Evolutionary conservation across 2,329 filamentous ascomycete species (phyloP), one percentile per base, ranked within the genome.

Genomic region (Arthrinium phaeospermum): DNA sequence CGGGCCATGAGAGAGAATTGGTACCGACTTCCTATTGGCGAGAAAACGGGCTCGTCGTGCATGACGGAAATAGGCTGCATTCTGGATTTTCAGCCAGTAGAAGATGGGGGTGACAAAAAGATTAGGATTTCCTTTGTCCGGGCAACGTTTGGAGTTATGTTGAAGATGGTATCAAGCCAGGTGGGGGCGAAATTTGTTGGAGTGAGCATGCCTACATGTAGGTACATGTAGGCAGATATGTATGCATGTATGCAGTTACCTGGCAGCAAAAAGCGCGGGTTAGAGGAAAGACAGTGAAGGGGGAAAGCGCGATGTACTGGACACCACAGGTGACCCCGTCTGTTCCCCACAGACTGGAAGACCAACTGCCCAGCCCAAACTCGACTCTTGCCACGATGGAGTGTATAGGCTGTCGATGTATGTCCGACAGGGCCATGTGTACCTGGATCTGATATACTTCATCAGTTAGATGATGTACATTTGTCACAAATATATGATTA

Each of bases 41-140:
- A 61, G 71, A 73, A 73, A 69, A 69, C 51, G 72, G 73, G 71
- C 74, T 77, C 73, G 74, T 75, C 73, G 46, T 77, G 75, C 76
- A 77, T 77, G 70, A 74, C 68, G 70, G 71, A 74, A 64, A 76
- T 75, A 75, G 75, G 76, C 75, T 77, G 70, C 76, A 47, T 68
- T 68, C 24, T 34, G 22, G 41, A 24, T 34, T 34, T 13, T 34
- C 67, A 68, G 67, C 67, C 67, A 47, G 67, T 68, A 19, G 24
- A 22, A 64, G 57, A 22, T 22, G 57, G 22, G 57, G 34, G 34
- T 64, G 57, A 64, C 34, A 41, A 64, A 41, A 41, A 6, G 30
- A 64, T 64, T n/a, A 64, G 41, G 57, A 24, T 64, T 64, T 41
- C 41, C 57, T 64, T 41, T n/a, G 57, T 64, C 57, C 34, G 30